A percentile compares a stretch with the other conserved stretches of the same genome.
Conservation (phyloP, 1,284 basidiomycete species). For the Irpex sp. region DNA sequence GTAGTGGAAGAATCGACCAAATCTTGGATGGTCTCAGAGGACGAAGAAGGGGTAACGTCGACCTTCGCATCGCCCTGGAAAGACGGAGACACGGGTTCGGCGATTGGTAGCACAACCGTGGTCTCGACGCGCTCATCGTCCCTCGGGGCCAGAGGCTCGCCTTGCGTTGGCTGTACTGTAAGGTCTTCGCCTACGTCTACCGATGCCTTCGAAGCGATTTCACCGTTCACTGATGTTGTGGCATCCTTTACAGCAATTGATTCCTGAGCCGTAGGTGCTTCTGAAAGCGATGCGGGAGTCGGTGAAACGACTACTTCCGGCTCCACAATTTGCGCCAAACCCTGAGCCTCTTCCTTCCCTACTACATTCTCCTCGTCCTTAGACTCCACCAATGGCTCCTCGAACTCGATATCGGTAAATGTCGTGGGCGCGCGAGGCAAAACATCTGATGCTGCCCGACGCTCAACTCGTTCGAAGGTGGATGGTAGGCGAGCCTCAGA, state of each 20-base stretch:
- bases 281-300: neutral
- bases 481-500: conserved; percentile 7
- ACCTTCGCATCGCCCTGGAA: neutral
- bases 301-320: neutral
- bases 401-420: neutral
- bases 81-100: neutral
- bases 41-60: neutral
- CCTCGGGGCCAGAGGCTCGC: neutral
- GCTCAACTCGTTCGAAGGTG: neutral
- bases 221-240: neutral
- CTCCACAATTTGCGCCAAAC: neutral
- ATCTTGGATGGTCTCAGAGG: neutral
- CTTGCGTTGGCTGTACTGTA: neutral
- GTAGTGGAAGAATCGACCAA: neutral
- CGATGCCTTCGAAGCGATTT: neutral
- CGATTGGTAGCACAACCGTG: neutral
- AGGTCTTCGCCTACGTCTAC: neutral
- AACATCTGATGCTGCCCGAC: conserved; percentile 20
- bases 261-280: neutral
- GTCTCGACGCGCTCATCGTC: neutral
- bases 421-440: conserved; percentile 7
- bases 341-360: neutral
- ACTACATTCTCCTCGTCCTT: neutral
- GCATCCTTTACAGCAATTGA: too few species aligned
- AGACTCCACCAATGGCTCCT: conserved; percentile 6